These are phyloP conservation scores for Chimonanthus praecox DNA, from an alignment of 164 flowering plant species.

Conservation along the genomic window DNA sequence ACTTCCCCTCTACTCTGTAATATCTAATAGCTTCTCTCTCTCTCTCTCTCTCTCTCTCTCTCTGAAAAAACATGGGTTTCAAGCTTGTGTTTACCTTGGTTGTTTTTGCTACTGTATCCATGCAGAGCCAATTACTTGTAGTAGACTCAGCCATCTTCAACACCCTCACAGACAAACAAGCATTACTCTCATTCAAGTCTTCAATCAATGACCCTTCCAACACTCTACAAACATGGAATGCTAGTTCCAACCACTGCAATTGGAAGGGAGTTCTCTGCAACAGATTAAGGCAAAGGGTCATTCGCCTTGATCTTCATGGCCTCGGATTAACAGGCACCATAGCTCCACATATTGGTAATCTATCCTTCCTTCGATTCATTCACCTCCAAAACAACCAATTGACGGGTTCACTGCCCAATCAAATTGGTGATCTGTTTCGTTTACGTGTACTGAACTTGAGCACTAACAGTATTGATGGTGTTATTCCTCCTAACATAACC, in stretches of 20 bases:
- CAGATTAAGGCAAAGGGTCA: constrained; percentile 15
- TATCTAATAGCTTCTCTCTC: background rate
- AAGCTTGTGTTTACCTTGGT: background rate
- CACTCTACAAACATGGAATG: background rate
- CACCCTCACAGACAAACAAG: constrained; percentile 7
- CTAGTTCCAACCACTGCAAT: background rate
- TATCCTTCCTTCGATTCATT: constrained; percentile 34
- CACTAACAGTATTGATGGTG: constrained; percentile 27
- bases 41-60: background rate
- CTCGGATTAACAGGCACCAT: constrained; percentile 22
- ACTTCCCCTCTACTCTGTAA: background rate
- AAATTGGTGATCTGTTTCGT: constrained; percentile 26
- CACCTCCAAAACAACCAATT: constrained; percentile 32
- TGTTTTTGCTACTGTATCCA: background rate
- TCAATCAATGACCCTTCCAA: background rate
- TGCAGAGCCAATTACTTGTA: background rate
- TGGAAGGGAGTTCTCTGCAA: constrained; percentile 20
- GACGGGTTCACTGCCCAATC: constrained; percentile 24
- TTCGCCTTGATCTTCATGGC: constrained; percentile 21
- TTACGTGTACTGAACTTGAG: constrained; percentile 28
- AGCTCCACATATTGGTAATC: constrained; percentile 35
- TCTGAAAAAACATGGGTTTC: background rate
- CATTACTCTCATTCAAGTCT: constrained; percentile 11
- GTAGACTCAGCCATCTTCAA: constrained; percentile 1
- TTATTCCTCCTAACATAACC: constrained; percentile 26